These are phyloP conservation scores for Lasiosphaeriaceae sp. DNA, from an alignment of 495 filamentous ascomycete species.

Conservation along the genomic window DNA sequence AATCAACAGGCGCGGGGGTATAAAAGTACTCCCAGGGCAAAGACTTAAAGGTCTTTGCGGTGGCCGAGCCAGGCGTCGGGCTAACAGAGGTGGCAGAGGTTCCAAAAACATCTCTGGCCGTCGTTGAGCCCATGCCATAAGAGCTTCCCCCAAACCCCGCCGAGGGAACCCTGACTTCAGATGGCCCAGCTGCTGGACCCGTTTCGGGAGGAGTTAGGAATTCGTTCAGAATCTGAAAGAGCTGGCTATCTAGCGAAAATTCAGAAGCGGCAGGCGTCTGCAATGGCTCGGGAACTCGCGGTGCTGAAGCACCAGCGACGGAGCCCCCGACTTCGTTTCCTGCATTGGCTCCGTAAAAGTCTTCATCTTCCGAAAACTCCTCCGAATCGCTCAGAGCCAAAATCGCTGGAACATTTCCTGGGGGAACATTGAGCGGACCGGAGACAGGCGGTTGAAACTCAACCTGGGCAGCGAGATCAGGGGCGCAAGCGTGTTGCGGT, in stretches of 20 bases:
- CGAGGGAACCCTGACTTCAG: neutral
- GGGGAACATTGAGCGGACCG: neutral
- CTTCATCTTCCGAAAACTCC: constrained; percentile 24
- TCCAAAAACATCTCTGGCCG: constrained; percentile 34
- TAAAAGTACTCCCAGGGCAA: constrained; percentile 45
- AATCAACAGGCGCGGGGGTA: constrained; percentile 25
- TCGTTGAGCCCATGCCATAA: constrained; percentile 40
- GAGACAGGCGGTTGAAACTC: neutral
- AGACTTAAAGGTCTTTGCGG: constrained; percentile 34
- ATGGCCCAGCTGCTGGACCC: neutral
- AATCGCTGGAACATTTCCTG: neutral
- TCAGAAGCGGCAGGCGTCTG: constrained; percentile 15
- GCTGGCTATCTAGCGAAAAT: constrained; percentile 28
- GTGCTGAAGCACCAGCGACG: no score
- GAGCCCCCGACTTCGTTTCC: neutral
- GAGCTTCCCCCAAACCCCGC: constrained; percentile 24
- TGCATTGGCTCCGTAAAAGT: constrained; percentile 16
- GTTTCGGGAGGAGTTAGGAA: constrained; percentile 36
- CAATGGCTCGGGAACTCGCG: neutral
- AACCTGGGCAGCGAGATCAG: neutral
- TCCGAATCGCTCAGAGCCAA: constrained; percentile 18
- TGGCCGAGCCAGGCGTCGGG: constrained; percentile 34
- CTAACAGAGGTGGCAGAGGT: constrained; percentile 19
- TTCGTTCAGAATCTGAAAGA: constrained; percentile 40
- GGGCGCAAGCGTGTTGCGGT: neutral